phyloP scores from a whole-genome alignment of 169 alveolate species.

The Eimeria praecox region DNA sequence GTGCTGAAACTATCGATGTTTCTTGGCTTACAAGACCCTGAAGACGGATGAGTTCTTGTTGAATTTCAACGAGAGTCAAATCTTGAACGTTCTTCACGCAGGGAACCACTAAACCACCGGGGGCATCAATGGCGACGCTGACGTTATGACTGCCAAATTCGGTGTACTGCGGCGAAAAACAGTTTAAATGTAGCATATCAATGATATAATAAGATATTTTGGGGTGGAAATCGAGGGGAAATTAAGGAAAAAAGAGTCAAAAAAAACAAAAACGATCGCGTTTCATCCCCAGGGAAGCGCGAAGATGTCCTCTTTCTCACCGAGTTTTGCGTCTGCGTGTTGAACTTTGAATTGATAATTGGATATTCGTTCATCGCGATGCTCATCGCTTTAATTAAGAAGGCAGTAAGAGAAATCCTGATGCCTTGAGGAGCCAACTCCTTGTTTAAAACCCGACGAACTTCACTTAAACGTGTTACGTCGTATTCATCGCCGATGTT shows the following conservation, averaged over 20 bases:
- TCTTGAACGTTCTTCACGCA: conserved; percentile 94
- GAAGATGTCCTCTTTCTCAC: neutral
- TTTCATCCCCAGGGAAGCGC: neutral
- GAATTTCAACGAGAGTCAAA: conserved; percentile 92
- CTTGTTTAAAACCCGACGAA: conserved; percentile 29
- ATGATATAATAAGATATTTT: too few relatives aligned
- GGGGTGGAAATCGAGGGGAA: neutral
- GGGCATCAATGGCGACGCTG: conserved; percentile 95
- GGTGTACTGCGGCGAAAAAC: conserved; percentile 64
- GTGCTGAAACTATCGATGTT: neutral
- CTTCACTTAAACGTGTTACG: conserved; percentile 77
- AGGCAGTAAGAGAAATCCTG: conserved; percentile 93
- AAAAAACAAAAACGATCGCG: neutral
- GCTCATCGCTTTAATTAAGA: conserved; percentile 94
- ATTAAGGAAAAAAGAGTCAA: neutral
- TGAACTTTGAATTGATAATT: conserved; percentile 92
- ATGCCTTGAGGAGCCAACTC: conserved; percentile 80
- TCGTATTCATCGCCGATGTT: conserved; percentile 88
- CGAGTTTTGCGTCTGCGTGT: conserved; percentile 65
- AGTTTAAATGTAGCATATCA: too few relatives aligned
- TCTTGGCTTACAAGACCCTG: conserved; percentile 88
- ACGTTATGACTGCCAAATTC: conserved; percentile 93
- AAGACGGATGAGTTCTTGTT: conserved; percentile 90
- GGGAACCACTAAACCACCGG: conserved; percentile 96
- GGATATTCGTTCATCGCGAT: conserved; percentile 92